Conservation (phyloP, 345 rosid species). For the Brassica incana region DNA sequence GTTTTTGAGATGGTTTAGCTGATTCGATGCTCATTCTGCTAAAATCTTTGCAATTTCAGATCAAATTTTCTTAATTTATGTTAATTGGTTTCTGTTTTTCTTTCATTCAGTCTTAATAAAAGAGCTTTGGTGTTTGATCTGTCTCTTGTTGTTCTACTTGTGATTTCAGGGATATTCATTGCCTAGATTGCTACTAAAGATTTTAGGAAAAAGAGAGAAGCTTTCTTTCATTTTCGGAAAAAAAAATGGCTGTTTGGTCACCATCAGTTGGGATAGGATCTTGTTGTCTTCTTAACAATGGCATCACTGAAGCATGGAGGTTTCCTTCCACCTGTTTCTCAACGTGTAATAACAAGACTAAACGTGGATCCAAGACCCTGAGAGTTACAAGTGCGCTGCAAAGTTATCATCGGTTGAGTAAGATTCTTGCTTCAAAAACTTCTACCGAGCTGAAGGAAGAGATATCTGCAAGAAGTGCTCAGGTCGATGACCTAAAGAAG, state of each 20-base stretch:
- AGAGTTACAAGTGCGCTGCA: constrained; percentile 17
- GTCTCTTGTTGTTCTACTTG: background rate
- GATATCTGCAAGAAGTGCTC: constrained; percentile 33
- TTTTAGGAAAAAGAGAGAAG: constrained; percentile 14
- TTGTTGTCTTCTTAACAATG: constrained; percentile 40
- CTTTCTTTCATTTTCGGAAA: too few species aligned
- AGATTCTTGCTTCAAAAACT: constrained; percentile 50
- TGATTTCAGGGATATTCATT: constrained; percentile 23
- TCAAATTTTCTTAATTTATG: background rate
- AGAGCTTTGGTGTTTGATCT: constrained; percentile 17
- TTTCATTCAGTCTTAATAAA: background rate
- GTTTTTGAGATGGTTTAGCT: constrained; percentile 9
- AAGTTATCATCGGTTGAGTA: constrained; percentile 35
- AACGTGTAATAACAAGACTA: constrained; percentile 31
- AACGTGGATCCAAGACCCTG: constrained; percentile 29
- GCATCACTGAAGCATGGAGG: constrained; percentile 42
- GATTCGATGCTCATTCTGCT: constrained; percentile 2
- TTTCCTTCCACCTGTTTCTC: constrained; percentile 32
- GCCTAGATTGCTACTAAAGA: constrained; percentile 18
- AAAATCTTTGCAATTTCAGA: background rate
- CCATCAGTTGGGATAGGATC: constrained; percentile 41
- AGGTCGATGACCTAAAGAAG: constrained; percentile 45
- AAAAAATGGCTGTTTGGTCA: constrained; percentile 56
- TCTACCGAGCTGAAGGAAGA: constrained; percentile 51
- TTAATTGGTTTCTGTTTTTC: background rate